Conservation (phyloP, 2,329 filamentous ascomycete genomes). For the Ramularia endophylla region DNA sequence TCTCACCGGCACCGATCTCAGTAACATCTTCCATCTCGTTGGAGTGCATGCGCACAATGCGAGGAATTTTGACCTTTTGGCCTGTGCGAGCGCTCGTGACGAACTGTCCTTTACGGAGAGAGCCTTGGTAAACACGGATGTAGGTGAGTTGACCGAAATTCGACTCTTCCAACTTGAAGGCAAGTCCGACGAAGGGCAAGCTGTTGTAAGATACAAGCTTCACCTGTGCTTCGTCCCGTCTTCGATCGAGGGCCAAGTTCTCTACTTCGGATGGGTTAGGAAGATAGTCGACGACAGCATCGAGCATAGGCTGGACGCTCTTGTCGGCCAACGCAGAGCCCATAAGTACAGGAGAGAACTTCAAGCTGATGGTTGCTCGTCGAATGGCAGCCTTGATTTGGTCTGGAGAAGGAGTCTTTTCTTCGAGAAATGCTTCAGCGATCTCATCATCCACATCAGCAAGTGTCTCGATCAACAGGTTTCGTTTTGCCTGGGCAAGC, state of each 20-base stretch:
- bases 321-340: slow-evolving; percentile 93
- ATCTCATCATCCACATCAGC: slow-evolving; percentile 98
- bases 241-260: slow-evolving; percentile 82
- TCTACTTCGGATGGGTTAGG: slow-evolving; percentile 86
- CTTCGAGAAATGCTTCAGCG: slow-evolving; percentile 88
- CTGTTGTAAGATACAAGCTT: slow-evolving; percentile 90
- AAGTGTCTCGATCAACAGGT: slow-evolving; percentile 84
- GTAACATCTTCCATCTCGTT: slow-evolving; percentile 98
- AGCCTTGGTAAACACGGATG: slow-evolving; percentile 95
- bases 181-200: slow-evolving; percentile 87
- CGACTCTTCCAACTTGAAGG: slow-evolving; percentile 98
- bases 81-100: slow-evolving; percentile 90
- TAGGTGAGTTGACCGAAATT: slow-evolving; percentile 98
- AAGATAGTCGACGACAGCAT: slow-evolving; percentile 92
- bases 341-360: slow-evolving; percentile 95
- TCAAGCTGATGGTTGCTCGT: slow-evolving; percentile 76
- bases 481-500: slow-evolving; percentile 75
- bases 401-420: slow-evolving; percentile 66
- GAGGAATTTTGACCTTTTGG: slow-evolving; percentile 94
- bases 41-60: slow-evolving; percentile 98
- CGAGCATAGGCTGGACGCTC: slow-evolving; percentile 91
- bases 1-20: slow-evolving; percentile 92
- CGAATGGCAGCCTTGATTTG: slow-evolving; percentile 93
- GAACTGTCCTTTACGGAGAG: slow-evolving; percentile 78
- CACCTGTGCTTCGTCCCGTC: slow-evolving; percentile 70